Evolutionary conservation across 2,329 filamentous ascomycete genomes (phyloP).

Genomic region (Colletotrichum lentis): DNA sequence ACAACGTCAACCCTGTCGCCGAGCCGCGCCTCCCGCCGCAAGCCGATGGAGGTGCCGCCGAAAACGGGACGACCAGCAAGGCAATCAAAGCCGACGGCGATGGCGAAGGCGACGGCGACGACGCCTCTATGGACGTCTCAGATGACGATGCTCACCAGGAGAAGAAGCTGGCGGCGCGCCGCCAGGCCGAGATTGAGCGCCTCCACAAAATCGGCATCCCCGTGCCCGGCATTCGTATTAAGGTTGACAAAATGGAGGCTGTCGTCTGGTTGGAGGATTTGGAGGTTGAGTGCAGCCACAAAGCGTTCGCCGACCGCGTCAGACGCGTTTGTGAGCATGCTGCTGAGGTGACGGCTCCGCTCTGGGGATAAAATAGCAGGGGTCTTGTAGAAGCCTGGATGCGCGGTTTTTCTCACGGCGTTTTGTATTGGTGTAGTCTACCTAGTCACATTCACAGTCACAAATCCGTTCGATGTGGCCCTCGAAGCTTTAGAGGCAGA

Average conservation of each 20-base stretch:
- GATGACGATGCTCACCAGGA: conserved; percentile 42
- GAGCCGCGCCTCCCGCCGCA: conserved; percentile 63
- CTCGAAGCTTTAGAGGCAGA: conserved; percentile 1
- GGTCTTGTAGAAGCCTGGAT: background rate
- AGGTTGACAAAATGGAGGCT: conserved; percentile 85
- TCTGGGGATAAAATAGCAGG: conserved; percentile 60
- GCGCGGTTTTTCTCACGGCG: conserved; percentile 7
- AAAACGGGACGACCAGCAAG: conserved; percentile 41
- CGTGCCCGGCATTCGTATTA: conserved; percentile 86
- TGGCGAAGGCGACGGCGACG: conserved; percentile 39
- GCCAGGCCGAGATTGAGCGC: conserved; percentile 75
- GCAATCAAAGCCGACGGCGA: conserved; percentile 43
- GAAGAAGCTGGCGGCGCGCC: conserved; percentile 61
- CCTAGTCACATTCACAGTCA: conserved; percentile 31
- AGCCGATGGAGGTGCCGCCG: background rate
- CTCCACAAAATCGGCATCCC: conserved; percentile 87
- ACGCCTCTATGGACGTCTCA: conserved; percentile 36
- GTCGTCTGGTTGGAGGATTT: conserved; percentile 92
- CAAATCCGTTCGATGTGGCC: background rate
- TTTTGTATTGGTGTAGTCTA: conserved; percentile 6
- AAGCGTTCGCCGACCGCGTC: conserved; percentile 82
- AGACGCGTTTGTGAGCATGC: conserved; percentile 89
- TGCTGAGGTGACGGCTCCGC: conserved; percentile 83
- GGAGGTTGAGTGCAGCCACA: conserved; percentile 85
- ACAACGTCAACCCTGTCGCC: conserved; percentile 81